Base-by-base conservation (phyloP, 768 basidiomycete genomes). In the Amanita inopinata region DNA sequence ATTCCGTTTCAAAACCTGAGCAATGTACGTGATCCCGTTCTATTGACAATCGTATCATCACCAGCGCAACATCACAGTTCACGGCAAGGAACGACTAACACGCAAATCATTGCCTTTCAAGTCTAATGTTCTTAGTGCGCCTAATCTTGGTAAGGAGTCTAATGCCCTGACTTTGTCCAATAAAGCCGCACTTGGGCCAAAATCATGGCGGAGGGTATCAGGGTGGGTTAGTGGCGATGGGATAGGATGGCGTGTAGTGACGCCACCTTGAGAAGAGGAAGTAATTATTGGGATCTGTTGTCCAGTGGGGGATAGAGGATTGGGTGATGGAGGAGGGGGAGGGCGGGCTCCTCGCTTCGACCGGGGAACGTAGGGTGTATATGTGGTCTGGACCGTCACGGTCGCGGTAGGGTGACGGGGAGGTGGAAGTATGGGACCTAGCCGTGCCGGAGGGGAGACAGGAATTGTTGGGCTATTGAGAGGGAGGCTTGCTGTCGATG, bases 1-100 rank as follows among this genome's bases (percentile, higher is more conserved):
- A 60, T 99, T 98, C 27, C 94, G 81, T 57, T 98, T 98, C 49
- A 98, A 67, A 0, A 98, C 94, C 61, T 98, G 93, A 0, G 92
- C 83, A 36, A 98, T 76, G 55, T 96, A 97, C 0, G 75, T 77
- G 25, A 97, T 82, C 0, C 94, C 93, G 32, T 61, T 74, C 71
- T 73, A 35, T 74, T 32, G 22, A 18, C 22, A 50, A 43, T 22
- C 20, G 47, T 49, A 18, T 15, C 33, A 40, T 32, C 30, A 25
- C 41, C 45, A 33, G 22, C 10, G 36, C 44, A 31, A 25, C 40
- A 17, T 34, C 10, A 11, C 22, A 8, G 24, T 15, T 3, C 36
- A 10, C 24, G 44, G 40, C 6, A 33, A n/a, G 23, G 37, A 20
- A 37, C 23, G 10, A 69, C 88, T 59, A 53, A 91, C 91, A 54